phyloP scores from a whole-genome alignment of 2,329 filamentous ascomycete genomes.

The Hypoxylon sp. region DNA sequence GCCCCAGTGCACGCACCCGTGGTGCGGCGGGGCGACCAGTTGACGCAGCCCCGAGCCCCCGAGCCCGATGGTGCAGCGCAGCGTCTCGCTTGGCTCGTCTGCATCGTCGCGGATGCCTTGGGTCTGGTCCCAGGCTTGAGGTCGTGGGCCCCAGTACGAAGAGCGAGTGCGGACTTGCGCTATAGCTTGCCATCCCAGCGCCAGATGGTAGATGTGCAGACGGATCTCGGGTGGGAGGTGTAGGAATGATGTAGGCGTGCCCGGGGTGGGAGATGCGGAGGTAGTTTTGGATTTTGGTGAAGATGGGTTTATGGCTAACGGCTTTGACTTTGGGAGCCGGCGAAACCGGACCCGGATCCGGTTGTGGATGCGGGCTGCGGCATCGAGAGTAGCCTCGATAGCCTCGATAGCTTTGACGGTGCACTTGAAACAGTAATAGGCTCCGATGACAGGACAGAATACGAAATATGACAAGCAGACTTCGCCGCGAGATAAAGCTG shows the following conservation, averaged over 20 bases:
- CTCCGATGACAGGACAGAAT: neutral
- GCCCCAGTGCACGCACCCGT: conserved; percentile 23
- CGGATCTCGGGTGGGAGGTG: conserved; percentile 37
- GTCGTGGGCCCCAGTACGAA: conserved; percentile 30
- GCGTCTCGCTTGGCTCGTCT: conserved; percentile 29
- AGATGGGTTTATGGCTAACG: conserved; percentile 15
- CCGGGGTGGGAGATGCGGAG: neutral
- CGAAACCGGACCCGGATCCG: conserved; percentile 22
- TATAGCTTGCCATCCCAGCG: conserved; percentile 12
- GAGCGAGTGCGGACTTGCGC: conserved; percentile 16
- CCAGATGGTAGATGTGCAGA: conserved; percentile 36
- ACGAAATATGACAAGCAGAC: neutral
- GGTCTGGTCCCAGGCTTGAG: conserved; percentile 11
- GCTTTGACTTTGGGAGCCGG: conserved; percentile 32
- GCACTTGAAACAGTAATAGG: conserved; percentile 9
- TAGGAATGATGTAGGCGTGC: conserved; percentile 29
- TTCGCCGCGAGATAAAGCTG: neutral
- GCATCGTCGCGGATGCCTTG: conserved; percentile 39
- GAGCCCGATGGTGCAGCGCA: conserved; percentile 28
- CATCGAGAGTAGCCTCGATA: neutral
- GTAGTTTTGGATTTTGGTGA: neutral
- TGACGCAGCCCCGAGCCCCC: conserved; percentile 30
- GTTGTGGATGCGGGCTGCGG: neutral
- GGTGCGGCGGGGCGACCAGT: conserved; percentile 16
- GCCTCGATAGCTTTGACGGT: neutral